Base-by-base conservation (phyloP, 805 yeast species). In the Pichia pseudocactophila region DNA sequence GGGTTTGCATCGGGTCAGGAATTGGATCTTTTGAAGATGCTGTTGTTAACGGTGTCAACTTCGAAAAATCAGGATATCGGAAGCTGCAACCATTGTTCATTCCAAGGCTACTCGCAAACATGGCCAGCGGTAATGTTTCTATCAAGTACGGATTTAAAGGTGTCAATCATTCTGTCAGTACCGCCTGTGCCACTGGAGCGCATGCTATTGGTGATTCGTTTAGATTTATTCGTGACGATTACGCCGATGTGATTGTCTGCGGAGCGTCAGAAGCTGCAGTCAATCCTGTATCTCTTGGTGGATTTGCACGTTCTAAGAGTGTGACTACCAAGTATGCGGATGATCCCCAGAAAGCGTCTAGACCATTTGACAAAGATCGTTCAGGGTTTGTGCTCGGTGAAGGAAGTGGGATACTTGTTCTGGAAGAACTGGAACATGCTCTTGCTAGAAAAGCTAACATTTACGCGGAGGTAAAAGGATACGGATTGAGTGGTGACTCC, bases 101-200 rank as follows among this genome's bases (percentile, higher is more conserved):
- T 6, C 97, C 98, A 0, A 78, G 74, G 50, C 62, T 90, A 37
- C 67, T 92, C 32, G 74, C 84, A 31, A 92, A 92, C 58, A 92
- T 92, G 97, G 96, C 96, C 0, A 87, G 89, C 0, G 97, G 97
- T 3, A 79, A 87, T 46, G 76, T 92, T 7, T 82, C 96, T 7
- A 89, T 92, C 43, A 71, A 76, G 49, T 76, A 78, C 52, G 82
- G 83, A 1, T 65, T 88, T 32, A 67, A 73, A 52, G 99, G 98
- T 0, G 95, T 96, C 2, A 76, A 84, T 34, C 96, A 89, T 56
- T 68, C 95, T 0, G 92, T 79, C 0, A 75, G 95, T 2, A 88
- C 97, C 0, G 98, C 98, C 1, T 92, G 99, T 66, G 95, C 99
- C 4, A 88, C 98, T 0, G 99, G 99, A 0, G 74, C 82, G 25